Base-by-base conservation (phyloP, 768 basidiomycete species). In the Lactarius tabidus region DNA sequence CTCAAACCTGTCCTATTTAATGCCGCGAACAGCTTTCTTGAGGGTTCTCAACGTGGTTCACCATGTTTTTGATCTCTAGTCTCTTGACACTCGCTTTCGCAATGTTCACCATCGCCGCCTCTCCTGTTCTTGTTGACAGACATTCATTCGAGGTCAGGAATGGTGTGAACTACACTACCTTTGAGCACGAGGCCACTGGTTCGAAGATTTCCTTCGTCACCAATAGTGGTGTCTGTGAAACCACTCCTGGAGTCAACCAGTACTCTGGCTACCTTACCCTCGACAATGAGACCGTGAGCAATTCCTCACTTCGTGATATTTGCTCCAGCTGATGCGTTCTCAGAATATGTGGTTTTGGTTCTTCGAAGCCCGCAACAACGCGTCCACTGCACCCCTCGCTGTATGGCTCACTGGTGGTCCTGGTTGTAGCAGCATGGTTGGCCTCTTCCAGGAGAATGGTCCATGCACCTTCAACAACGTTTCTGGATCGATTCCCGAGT, bases 381-480 rank as follows among this genome's bases (percentile, higher is more conserved):
- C 57, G 9, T 18, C 35, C 3, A 41, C 57, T 28, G 57, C 57
- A 9, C 57, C 60, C 14, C 52, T 62, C 18, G 45, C 38, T 8
- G 15, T 39, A 6, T 62, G 60, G 60, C 53, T 62, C 28, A 62
- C 39, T 17, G 57, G 57, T 20, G 57, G 57, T 33, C 54, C 54
- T 26, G 54, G 54, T 5, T 55, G 54, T 29, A 55, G 54, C 23
- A 55, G 54, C 54, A 55, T 55, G 54, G 33, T 33, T 23, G 54
- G 54, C 23, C 29, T 55, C 20, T 55, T 65, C 3, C 55, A 66
- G 56, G 66, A 67, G 26, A 57, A 64, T 28, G 66, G 66, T 8
- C 55, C 66, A 10, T 51, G 64, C 35, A 55, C 67, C 43, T 68
- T 61, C 60, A 20, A 55, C 33, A 59, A 65, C n/a, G 60, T 55